These are phyloP conservation scores for Sclerotinia glacialis DNA, from an alignment of 2,329 filamentous ascomycete genomes.

Conservation along the genomic window DNA sequence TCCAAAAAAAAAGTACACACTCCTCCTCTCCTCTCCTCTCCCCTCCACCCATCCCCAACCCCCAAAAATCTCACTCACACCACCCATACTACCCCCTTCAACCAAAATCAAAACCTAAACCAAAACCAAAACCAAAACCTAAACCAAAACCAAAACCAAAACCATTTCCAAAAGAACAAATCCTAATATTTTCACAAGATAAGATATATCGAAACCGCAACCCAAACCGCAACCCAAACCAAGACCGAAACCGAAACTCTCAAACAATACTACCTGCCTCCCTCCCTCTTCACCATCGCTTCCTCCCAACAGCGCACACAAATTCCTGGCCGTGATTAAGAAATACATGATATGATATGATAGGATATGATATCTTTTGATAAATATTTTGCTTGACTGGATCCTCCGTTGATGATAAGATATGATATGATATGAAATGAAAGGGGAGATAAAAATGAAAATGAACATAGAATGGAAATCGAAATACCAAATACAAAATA, in stretches of 20 bases:
- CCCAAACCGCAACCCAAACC: too few species aligned
- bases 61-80: background rate
- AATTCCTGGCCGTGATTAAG: background rate
- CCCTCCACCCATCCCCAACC: background rate
- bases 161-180: background rate
- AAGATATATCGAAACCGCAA: too few species aligned
- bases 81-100: background rate
- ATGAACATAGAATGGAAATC: background rate
- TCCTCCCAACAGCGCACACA: background rate
- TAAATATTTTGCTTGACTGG: background rate
- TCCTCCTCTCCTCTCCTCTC: too few species aligned
- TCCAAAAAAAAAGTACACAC: too few species aligned
- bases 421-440: too few species aligned
- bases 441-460: too few species aligned
- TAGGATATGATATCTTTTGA: too few species aligned
- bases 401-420: background rate
- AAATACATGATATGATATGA: constrained; percentile 9
- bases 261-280: background rate
- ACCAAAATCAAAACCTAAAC: too few species aligned
- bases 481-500: too few species aligned
- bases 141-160: too few species aligned
- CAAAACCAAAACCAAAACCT: too few species aligned
- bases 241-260: too few species aligned
- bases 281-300: background rate
- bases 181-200: background rate